These are phyloP conservation scores for Decorospora gaudefroyi DNA, from an alignment of 2,329 filamentous ascomycete species.

Conservation along the genomic window DNA sequence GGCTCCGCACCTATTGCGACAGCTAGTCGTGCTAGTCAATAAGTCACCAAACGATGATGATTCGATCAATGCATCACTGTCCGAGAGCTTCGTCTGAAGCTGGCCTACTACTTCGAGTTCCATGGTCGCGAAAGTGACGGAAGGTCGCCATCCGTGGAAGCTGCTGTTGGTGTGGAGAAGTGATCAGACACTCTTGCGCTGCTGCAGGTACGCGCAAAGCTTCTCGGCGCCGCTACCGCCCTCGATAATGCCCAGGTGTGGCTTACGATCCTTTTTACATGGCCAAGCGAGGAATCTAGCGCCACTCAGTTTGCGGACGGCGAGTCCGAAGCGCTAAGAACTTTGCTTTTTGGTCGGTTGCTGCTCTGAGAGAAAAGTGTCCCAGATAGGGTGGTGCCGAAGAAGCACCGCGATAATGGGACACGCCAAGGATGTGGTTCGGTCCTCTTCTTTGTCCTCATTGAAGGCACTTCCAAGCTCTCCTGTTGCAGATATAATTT, in stretches of 20 bases:
- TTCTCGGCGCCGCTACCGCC: conserved; percentile 16
- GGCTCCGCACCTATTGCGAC: conserved; percentile 1
- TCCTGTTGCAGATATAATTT: neutral
- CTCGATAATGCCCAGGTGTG: too few species aligned
- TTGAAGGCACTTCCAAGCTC: neutral
- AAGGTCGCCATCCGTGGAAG: conserved; percentile 9
- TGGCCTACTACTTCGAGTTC: neutral
- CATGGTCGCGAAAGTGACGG: neutral
- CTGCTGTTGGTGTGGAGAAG: conserved; percentile 2
- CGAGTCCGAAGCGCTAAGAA: conserved; percentile 28
- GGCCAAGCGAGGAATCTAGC: conserved; percentile 26
- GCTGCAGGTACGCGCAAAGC: conserved; percentile 43
- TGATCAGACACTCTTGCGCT: conserved; percentile 23
- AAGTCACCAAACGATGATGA: too few species aligned
- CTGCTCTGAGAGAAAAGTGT: neutral
- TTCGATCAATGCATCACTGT: conserved; percentile 6
- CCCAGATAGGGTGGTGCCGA: conserved; percentile 1
- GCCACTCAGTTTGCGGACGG: conserved; percentile 35
- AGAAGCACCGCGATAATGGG: conserved; percentile 3
- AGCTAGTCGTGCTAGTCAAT: too few species aligned
- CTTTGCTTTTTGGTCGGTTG: conserved; percentile 19
- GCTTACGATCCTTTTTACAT: conserved; percentile 27
- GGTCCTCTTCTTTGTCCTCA: neutral
- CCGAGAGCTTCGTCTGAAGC: neutral
- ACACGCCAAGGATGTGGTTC: conserved; percentile 11